These are phyloP conservation scores for Moesziomyces globuligerus DNA, from an alignment of 1,284 basidiomycete genomes.

Conservation along the genomic window DNA sequence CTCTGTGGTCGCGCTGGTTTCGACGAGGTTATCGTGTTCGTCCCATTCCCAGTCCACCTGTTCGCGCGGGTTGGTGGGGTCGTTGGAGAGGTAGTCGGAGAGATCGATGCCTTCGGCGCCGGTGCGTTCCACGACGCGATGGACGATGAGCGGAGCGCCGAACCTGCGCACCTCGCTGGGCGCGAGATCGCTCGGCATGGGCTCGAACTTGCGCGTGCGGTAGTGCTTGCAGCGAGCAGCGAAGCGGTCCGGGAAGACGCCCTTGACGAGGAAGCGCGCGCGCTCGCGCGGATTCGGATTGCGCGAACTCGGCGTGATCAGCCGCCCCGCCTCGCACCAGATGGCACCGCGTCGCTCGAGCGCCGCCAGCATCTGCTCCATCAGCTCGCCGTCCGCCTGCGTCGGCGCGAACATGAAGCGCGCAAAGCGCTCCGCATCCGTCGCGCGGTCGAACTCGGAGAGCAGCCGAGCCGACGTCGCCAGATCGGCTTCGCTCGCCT, in stretches of 20 bases:
- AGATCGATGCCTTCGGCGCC: conserved; percentile 31
- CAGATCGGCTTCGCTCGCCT: conserved; percentile 20
- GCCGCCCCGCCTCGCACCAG: conserved; percentile 36
- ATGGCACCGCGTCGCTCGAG: conserved; percentile 35
- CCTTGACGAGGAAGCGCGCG: conserved; percentile 39
- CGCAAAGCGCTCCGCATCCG: conserved; percentile 26
- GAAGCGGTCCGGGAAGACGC: conserved; percentile 39
- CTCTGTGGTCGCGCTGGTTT: not conserved
- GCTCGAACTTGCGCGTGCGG: conserved; percentile 28
- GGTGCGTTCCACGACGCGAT: conserved; percentile 26
- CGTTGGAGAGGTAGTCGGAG: conserved; percentile 3
- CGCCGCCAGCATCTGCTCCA: conserved; percentile 24
- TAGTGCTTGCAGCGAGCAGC: conserved; percentile 32
- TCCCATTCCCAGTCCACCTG: conserved; percentile 39
- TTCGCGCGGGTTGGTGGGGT: not conserved
- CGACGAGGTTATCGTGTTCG: conserved; percentile 18
- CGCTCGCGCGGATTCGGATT: conserved; percentile 26
- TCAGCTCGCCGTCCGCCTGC: conserved; percentile 8
- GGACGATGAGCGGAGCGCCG: conserved; percentile 26
- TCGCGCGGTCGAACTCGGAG: conserved; percentile 21
- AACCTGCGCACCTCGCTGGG: conserved; percentile 27
- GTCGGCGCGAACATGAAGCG: conserved; percentile 20
- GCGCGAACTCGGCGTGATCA: conserved; percentile 36
- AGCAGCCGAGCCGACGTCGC: conserved; percentile 20
- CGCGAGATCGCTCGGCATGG: conserved; percentile 35